Evolutionary conservation across 2,329 filamentous ascomycete species (phyloP), one percentile per base, ranked within the genome.

Genomic region (Emmonsia crescens): DNA sequence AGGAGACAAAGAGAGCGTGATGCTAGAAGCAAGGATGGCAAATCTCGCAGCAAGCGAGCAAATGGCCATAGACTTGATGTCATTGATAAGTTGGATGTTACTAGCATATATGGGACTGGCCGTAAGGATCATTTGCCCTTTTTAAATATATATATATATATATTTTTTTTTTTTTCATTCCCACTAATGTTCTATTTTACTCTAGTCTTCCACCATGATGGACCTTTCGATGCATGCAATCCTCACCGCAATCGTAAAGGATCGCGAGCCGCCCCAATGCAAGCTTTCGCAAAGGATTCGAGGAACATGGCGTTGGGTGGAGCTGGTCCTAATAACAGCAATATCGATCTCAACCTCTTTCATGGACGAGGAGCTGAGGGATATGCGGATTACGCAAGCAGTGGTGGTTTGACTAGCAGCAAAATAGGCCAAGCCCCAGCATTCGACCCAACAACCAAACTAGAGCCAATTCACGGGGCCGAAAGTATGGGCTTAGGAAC

Each of bases 61-160:
- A 74, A 73, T 62, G 73, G 73, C 57, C 72, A 76, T 58, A 70
- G 72, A 60, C 75, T 97, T 66, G 94, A 99, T 73, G 83, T 97
- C 54, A 97, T 99, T 70, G 94, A 99, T 77, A 93, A 96, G 74
- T 80, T 99, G 66, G 94, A 97, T 78, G 92, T 94, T 65, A 96
- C 92, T 4, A 92, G 92, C 73, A 95, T 97, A 68, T 96, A 96
- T 72, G 93, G 94, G 62, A 90, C 89, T 69, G 92, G 93, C 76
- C 79, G 91, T 95, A 80, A 77, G 89, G 85, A 27, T 40, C 49
- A 31, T 49, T 29, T n/a, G 19, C 16, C 8, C 2, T 31, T 38
- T 33, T n/a, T 51, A 38, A 10, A 24, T 24, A 24, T 29, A 29
- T 8, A n/a, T n/a, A n/a, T 49, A 4, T 59, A 3, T n/a, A 12